These are phyloP conservation scores for Candida lessepsii DNA, from an alignment of 805 yeast species.

Conservation along the genomic window DNA sequence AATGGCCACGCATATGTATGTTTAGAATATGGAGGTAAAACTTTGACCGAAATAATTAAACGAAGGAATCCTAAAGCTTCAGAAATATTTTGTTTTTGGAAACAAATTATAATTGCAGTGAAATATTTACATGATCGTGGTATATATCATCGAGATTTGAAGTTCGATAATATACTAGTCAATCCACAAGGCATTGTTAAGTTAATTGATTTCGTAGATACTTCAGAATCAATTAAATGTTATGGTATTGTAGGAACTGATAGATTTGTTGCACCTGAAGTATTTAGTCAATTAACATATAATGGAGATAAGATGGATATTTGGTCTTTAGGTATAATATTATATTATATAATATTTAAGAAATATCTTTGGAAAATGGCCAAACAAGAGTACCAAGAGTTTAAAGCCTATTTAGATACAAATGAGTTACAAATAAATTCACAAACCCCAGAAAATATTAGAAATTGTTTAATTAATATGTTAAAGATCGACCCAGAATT, in stretches of 20 bases:
- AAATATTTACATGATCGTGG: conserved; percentile 34
- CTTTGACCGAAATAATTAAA: conserved; percentile 17
- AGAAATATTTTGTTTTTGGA: conserved; percentile 34
- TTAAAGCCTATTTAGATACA: neutral
- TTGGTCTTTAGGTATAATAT: conserved; percentile 51
- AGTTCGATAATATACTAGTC: conserved; percentile 46
- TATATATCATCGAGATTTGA: conserved; percentile 51
- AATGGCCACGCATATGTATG: conserved; percentile 22
- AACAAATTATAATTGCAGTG: conserved; percentile 41
- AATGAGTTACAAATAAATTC: neutral
- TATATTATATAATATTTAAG: conserved; percentile 28
- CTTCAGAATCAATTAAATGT: conserved; percentile 18
- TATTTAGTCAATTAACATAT: conserved; percentile 33
- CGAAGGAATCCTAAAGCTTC: neutral
- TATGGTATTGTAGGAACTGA: conserved; percentile 51
- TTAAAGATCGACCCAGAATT: conserved; percentile 6
- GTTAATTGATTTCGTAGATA: conserved; percentile 45
- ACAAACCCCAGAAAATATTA: neutral
- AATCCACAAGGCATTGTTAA: conserved; percentile 31
- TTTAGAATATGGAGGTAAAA: conserved; percentile 22
- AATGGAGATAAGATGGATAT: conserved; percentile 43
- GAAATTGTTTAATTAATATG: conserved; percentile 1
- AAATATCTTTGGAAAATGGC: conserved; percentile 53
- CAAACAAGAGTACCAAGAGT: conserved; percentile 5
- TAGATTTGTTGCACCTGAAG: conserved; percentile 49